phyloP scores from a whole-genome alignment of 306 rosid species.

The Trifolium pratense region DNA sequence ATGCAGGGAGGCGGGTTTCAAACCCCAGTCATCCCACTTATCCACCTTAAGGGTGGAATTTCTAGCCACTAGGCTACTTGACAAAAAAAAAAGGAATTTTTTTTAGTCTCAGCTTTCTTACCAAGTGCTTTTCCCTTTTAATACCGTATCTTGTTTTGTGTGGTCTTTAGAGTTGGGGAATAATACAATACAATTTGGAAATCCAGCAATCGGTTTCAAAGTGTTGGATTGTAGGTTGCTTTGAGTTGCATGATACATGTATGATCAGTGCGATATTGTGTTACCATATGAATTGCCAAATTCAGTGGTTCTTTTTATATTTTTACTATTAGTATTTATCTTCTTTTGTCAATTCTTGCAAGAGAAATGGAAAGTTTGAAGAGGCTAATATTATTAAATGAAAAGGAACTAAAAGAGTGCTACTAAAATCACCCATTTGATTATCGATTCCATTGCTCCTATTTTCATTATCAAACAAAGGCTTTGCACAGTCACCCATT shows the following conservation, averaged over 20 bases:
- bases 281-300: not conserved
- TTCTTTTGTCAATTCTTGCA: not conserved
- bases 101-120: not conserved
- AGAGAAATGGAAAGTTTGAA: not conserved
- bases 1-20: no score
- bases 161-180: not conserved
- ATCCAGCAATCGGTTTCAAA: not conserved
- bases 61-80: no score
- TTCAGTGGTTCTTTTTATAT: not conserved
- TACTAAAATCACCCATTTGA: conserved; percentile 3
- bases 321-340: not conserved
- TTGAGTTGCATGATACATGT: not conserved
- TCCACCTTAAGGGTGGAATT: no score
- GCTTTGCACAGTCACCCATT: not conserved
- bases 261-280: not conserved
- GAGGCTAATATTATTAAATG: not conserved
- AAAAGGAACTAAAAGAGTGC: not conserved
- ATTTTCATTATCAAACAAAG: conserved; percentile 11
- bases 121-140: conserved; percentile 21
- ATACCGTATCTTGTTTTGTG: not conserved
- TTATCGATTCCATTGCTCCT: not conserved
- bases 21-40: no score
- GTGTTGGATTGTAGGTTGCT: not conserved
- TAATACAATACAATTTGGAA: conserved; percentile 3
- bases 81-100: no score